A percentile compares a stretch with the other conserved stretches of the same genome.
These are phyloP conservation scores for Penicillium antarcticum DNA, from an alignment of 495 filamentous ascomycete species.

Conservation along the genomic window DNA sequence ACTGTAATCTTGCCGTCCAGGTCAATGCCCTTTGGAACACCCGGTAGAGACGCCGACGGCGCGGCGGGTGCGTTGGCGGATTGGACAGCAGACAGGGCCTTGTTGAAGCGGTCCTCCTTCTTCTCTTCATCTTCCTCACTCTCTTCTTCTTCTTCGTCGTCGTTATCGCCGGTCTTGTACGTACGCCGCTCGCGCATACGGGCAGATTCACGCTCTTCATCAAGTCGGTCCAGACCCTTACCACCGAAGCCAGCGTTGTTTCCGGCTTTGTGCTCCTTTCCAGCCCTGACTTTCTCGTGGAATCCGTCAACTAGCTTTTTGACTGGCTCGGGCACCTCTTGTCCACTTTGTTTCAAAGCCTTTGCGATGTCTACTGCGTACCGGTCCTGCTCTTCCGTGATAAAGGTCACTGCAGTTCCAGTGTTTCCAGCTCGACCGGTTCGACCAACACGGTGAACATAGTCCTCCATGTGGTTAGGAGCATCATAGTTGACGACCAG, in stretches of 20 bases:
- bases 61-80: slow-evolving; percentile 46
- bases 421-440: slow-evolving; percentile 94
- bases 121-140: slow-evolving; percentile 75
- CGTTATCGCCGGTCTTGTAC: slow-evolving; percentile 86
- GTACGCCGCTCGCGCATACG: slow-evolving; percentile 80
- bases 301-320: slow-evolving; percentile 64
- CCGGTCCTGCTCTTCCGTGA: slow-evolving; percentile 87
- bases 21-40: slow-evolving; percentile 62
- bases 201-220: slow-evolving; percentile 84
- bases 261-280: slow-evolving; percentile 77
- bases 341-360: slow-evolving; percentile 87
- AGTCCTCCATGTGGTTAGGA: slow-evolving; percentile 96
- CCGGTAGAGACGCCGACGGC: slow-evolving; percentile 39
- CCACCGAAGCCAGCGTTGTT: slow-evolving; percentile 78
- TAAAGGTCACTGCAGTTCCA: slow-evolving; percentile 91
- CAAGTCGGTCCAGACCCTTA: slow-evolving; percentile 87
- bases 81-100: slow-evolving; percentile 63
- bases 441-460: slow-evolving; percentile 92
- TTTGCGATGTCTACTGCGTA: slow-evolving; percentile 88
- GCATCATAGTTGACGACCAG: slow-evolving; percentile 96
- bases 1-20: slow-evolving; percentile 76
- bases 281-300: slow-evolving; percentile 84
- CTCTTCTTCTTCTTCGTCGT: slow-evolving; percentile 82
- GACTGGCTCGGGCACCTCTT: slow-evolving; percentile 70
- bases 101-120: slow-evolving; percentile 56